Conservation (phyloP, 345 rosid species). For the Boechera divaricarpa region DNA sequence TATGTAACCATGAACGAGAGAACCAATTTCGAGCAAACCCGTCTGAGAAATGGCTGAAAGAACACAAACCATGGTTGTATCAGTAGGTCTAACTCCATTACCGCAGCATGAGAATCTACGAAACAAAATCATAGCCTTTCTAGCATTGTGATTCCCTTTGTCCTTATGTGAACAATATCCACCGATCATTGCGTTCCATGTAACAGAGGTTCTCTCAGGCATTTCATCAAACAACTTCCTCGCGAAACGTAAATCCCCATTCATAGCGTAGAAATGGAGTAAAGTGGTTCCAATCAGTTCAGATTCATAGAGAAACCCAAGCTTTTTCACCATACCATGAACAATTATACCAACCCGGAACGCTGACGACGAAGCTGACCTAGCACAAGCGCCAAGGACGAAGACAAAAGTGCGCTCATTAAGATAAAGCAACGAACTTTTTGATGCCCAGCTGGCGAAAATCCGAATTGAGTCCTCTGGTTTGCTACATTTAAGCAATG, state of each 20-base stretch:
- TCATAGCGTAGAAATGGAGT: constrained; percentile 60
- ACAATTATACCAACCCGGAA: constrained; percentile 57
- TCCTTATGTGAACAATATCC: constrained; percentile 60
- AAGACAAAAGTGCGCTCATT: constrained; percentile 58
- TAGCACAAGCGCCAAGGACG: constrained; percentile 69
- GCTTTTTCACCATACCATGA: constrained; percentile 49
- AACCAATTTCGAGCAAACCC: constrained; percentile 56
- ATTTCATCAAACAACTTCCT: constrained; percentile 71
- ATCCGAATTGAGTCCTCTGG: constrained; percentile 54
- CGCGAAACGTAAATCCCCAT: constrained; percentile 50
- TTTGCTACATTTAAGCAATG: constrained; percentile 58
- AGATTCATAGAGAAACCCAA: constrained; percentile 48
- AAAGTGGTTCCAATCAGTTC: constrained; percentile 57
- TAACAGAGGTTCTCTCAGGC: constrained; percentile 53
- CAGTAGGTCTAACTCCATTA: constrained; percentile 54
- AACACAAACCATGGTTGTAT: constrained; percentile 64
- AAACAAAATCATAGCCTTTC: constrained; percentile 53
- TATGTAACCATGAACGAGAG: constrained; percentile 62
- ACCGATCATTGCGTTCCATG: constrained; percentile 70
- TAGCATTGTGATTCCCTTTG: constrained; percentile 48
- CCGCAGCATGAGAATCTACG: constrained; percentile 41
- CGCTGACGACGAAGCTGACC: constrained; percentile 46
- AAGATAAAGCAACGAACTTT: constrained; percentile 35
- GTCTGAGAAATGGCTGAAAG: constrained; percentile 63
- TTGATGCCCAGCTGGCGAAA: constrained; percentile 56